These are phyloP conservation scores for Ophiognomonia clavigignenti-juglandacearum DNA, from an alignment of 2,329 filamentous ascomycete species.

Conservation along the genomic window DNA sequence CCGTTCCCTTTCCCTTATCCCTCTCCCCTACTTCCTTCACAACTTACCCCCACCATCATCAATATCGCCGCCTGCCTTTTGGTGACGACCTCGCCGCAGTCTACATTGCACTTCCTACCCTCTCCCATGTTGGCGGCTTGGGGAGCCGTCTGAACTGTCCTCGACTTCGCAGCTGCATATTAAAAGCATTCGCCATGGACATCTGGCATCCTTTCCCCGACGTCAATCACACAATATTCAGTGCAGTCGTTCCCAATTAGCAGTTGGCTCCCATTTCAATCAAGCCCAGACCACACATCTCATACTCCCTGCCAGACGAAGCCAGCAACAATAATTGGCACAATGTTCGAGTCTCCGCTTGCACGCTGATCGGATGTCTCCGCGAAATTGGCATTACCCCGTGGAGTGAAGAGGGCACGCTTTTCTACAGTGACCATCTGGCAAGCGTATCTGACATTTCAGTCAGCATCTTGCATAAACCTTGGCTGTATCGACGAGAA, in stretches of 20 bases:
- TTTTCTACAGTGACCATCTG: conserved; percentile 32
- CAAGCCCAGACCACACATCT: background rate
- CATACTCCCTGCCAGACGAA: background rate
- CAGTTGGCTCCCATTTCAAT: background rate
- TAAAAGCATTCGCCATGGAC: background rate
- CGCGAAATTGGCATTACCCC: background rate
- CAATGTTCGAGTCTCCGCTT: conserved; percentile 1
- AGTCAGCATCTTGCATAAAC: conserved; percentile 15
- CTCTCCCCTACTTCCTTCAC: too few species aligned
- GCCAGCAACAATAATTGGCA: conserved; percentile 2
- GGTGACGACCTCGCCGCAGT: too few species aligned
- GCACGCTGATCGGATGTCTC: conserved; percentile 8
- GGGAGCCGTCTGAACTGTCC: too few species aligned
- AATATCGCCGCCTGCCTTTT: too few species aligned
- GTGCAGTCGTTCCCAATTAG: background rate
- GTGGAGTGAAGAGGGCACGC: background rate
- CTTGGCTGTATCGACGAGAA: conserved; percentile 55
- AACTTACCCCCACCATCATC: too few species aligned
- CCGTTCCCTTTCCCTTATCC: too few species aligned
- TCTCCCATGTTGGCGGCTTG: too few species aligned
- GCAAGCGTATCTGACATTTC: background rate
- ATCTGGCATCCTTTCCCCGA: background rate
- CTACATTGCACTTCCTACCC: too few species aligned
- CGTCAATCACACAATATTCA: background rate
- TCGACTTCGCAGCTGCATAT: too few species aligned